These are phyloP conservation scores for Candida methanosorbosa DNA, from an alignment of 805 yeast species.

Conservation along the genomic window DNA sequence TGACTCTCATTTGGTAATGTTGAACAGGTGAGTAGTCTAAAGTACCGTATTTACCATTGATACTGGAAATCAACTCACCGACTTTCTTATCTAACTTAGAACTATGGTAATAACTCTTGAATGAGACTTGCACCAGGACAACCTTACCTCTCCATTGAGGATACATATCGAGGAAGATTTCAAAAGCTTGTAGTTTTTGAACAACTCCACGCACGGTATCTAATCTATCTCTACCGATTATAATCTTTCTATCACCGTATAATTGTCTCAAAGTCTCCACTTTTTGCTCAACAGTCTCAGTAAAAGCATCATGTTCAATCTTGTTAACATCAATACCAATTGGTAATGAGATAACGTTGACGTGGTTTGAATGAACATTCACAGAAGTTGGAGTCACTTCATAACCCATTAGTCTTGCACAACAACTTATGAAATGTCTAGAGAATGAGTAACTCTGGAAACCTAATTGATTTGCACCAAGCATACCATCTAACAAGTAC, in stretches of 20 bases:
- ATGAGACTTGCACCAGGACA: slow-evolving; percentile 84
- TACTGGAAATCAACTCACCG: slow-evolving; percentile 69
- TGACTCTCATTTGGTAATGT: slow-evolving; percentile 86
- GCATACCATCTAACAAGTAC: slow-evolving; percentile 79
- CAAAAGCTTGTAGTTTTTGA: slow-evolving; percentile 88
- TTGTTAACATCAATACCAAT: slow-evolving; percentile 79
- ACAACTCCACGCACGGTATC: slow-evolving; percentile 90
- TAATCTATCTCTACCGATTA: slow-evolving; percentile 89
- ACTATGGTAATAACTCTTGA: slow-evolving; percentile 59
- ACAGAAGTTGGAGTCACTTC: slow-evolving; percentile 54
- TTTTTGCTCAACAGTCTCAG: slow-evolving; percentile 45
- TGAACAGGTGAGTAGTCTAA: slow-evolving; percentile 82
- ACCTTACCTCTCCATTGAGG: slow-evolving; percentile 83
- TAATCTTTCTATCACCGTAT: slow-evolving; percentile 61
- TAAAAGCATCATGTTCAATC: slow-evolving; percentile 57
- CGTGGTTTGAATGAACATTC: slow-evolving; percentile 67
- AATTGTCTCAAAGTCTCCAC: slow-evolving; percentile 55
- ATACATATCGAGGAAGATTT: slow-evolving; percentile 76
- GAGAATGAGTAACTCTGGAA: slow-evolving; percentile 84
- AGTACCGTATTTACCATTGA: slow-evolving; percentile 79
- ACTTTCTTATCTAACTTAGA: slow-evolving; percentile 72
- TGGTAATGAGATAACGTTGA: slow-evolving; percentile 69
- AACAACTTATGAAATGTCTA: slow-evolving; percentile 85
- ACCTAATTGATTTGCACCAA: slow-evolving; percentile 80
- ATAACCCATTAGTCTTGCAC: slow-evolving; percentile 80